Base-by-base conservation (phyloP, 208 protist genomes). In the Wallacemonas sp. region DNA sequence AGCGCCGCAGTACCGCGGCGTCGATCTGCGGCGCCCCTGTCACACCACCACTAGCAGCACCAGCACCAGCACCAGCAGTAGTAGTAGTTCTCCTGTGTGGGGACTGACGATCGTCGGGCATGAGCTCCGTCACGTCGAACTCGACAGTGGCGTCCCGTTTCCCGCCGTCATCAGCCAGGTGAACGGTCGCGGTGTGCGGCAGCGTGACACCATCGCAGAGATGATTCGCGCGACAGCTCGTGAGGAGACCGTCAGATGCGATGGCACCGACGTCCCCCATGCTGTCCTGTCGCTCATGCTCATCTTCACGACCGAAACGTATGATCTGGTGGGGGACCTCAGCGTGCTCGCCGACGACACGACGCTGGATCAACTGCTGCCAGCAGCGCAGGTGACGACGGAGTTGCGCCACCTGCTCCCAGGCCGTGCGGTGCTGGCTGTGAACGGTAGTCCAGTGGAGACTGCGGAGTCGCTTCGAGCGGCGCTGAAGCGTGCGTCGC, bases 261-360 rank as follows among this genome's bases (percentile, higher is more conserved):
- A 68, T 2, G 19, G 30, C 61, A 19, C 32, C n/a, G 19, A 48
- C 32, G 16, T 44, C 72, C 27, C 52, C 6, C 30, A 43, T 6
- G 38, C 14, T 26, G 52, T 49, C 3, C 60, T 86, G 34, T 36
- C 63, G 8, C 47, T 86, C 3, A 62, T 64, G 4, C 55, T 86
- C 8, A 46, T 49, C 9, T 86, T 69, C 58, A 56, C 39, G 11
- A 46, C 47, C 2, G 49, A 58, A 0, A 1, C 2, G 21, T 82
- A 71, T 65, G 67, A 76, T n/a, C 67, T 86, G 8, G 67, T 86
- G 0, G 80, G 80, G 16, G 67, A 82, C 41, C 2, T 46, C 8
- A 21, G n/a, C 16, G 19, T 39, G 12, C 46, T 52, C 30, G 57
- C 16, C 2, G 72, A 86, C 17, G 61, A 64, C 0, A 44, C 48